phyloP scores from a whole-genome alignment of 805 yeast genomes.

The Candida tammaniensis region DNA sequence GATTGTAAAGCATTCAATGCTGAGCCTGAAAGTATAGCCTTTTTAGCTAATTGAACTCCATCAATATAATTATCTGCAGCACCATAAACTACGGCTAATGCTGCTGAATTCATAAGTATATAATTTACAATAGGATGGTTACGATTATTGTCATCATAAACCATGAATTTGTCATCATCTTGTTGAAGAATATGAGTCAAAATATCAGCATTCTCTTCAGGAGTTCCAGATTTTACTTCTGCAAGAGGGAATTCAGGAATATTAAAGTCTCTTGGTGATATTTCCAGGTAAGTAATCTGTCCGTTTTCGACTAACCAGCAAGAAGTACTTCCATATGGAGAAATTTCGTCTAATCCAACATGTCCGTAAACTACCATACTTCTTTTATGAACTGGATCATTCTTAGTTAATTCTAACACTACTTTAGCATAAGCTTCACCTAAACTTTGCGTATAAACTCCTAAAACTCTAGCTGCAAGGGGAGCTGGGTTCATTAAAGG shows the following conservation, averaged over 20 bases:
- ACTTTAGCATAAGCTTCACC: slow-evolving; percentile 87
- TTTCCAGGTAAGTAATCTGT: slow-evolving; percentile 38
- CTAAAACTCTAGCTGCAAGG: slow-evolving; percentile 73
- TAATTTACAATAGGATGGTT: slow-evolving; percentile 76
- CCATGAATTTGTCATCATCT: slow-evolving; percentile 44
- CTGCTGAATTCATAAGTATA: slow-evolving; percentile 86
- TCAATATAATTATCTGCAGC: slow-evolving; percentile 63
- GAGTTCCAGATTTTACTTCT: slow-evolving; percentile 79
- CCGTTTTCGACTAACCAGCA: slow-evolving; percentile 69
- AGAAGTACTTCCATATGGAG: slow-evolving; percentile 80
- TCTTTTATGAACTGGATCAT: slow-evolving; percentile 42
- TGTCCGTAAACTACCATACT: slow-evolving; percentile 94
- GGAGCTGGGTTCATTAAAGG: slow-evolving; percentile 93
- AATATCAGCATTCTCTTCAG: slow-evolving; percentile 72
- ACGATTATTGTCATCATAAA: slow-evolving; percentile 26
- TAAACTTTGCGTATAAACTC: slow-evolving; percentile 77
- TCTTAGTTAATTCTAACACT: slow-evolving; percentile 57
- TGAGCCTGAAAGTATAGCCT: slow-evolving; percentile 62
- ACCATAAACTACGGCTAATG: slow-evolving; percentile 78
- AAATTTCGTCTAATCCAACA: slow-evolving; percentile 88
- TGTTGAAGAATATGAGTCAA: slow-evolving; percentile 46
- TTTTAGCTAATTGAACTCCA: slow-evolving; percentile 74
- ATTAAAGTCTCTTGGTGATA: slow-evolving; percentile 79
- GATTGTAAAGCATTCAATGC: slow-evolving; percentile 59
- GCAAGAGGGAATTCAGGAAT: slow-evolving; percentile 67